A percentile compares a stretch with the other conserved stretches of the same genome.
These are phyloP conservation scores for Aspergillus carlsbadensis DNA, from an alignment of 495 filamentous ascomycete genomes.

Conservation along the genomic window DNA sequence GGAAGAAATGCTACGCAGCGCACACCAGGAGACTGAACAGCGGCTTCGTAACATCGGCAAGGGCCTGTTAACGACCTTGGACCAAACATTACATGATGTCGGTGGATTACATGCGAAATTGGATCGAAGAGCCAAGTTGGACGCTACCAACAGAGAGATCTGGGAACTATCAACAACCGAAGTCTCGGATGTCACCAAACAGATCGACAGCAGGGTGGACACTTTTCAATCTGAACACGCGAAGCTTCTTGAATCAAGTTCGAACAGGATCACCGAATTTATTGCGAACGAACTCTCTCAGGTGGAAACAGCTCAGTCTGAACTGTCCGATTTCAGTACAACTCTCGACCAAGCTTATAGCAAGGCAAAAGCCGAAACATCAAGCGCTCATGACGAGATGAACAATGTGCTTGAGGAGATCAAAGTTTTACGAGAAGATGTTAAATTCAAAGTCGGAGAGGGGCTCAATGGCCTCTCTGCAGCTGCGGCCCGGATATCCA, in stretches of 20 bases:
- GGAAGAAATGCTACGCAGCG: constrained; percentile 75
- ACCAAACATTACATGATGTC: constrained; percentile 75
- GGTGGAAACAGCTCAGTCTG: constrained; percentile 61
- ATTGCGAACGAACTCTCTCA: constrained; percentile 69
- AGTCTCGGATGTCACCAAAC: constrained; percentile 68
- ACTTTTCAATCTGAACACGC: constrained; percentile 70
- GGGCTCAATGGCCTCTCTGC: constrained; percentile 80
- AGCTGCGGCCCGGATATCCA: constrained; percentile 83
- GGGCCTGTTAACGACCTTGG: constrained; percentile 72
- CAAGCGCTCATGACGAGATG: constrained; percentile 79
- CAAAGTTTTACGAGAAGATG: constrained; percentile 78
- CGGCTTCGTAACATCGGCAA: constrained; percentile 68
- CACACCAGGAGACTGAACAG: constrained; percentile 82
- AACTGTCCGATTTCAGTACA: constrained; percentile 65
- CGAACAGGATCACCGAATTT: constrained; percentile 68
- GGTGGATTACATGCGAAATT: constrained; percentile 79
- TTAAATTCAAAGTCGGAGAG: constrained; percentile 81
- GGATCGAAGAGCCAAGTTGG: constrained; percentile 77
- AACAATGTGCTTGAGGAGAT: constrained; percentile 89
- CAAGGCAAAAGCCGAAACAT: constrained; percentile 65
- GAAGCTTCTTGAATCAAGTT: constrained; percentile 61
- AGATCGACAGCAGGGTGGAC: constrained; percentile 71
- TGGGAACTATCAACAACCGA: constrained; percentile 77
- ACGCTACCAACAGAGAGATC: constrained; percentile 68
- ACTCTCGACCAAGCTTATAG: constrained; percentile 64